phyloP scores from a whole-genome alignment of 2,329 filamentous ascomycete genomes.

The Alternaria burnsii region DNA sequence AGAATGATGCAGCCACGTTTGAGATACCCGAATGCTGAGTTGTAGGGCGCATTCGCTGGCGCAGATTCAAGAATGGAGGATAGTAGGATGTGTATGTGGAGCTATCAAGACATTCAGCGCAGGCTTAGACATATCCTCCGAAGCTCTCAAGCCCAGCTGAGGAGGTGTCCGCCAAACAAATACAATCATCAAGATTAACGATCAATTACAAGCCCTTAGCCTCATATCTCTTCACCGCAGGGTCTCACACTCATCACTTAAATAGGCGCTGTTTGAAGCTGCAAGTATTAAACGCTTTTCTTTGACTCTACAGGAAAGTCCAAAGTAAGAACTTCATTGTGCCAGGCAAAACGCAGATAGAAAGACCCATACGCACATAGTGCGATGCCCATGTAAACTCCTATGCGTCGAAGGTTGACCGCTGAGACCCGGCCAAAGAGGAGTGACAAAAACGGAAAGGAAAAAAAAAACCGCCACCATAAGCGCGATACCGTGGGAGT shows the following conservation, averaged over 20 bases:
- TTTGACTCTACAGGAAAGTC: constrained; percentile 24
- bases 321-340: constrained; percentile 11
- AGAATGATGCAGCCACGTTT: constrained; percentile 12
- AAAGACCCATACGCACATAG: constrained; percentile 23
- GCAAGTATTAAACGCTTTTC: constrained; percentile 39
- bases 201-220: background rate
- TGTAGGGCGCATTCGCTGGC: constrained; percentile 7
- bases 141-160: background rate
- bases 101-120: background rate
- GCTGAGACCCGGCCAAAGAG: constrained; percentile 11
- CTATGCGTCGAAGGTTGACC: constrained; percentile 22
- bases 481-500: constrained; percentile 18
- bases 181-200: background rate
- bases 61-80: background rate
- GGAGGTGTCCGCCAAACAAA: background rate
- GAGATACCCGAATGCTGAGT: constrained; percentile 34
- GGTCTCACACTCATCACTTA: background rate
- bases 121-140: background rate
- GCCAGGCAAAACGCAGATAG: constrained; percentile 16
- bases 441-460: constrained; percentile 22
- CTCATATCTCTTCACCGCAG: background rate
- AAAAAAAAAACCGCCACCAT: constrained; percentile 17
- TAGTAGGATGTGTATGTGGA: background rate
- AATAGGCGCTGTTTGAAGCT: constrained; percentile 11
- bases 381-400: constrained; percentile 32